phyloP scores from a whole-genome alignment of 441 rosid genomes.

The Pelargonium exstipulatum region DNA sequence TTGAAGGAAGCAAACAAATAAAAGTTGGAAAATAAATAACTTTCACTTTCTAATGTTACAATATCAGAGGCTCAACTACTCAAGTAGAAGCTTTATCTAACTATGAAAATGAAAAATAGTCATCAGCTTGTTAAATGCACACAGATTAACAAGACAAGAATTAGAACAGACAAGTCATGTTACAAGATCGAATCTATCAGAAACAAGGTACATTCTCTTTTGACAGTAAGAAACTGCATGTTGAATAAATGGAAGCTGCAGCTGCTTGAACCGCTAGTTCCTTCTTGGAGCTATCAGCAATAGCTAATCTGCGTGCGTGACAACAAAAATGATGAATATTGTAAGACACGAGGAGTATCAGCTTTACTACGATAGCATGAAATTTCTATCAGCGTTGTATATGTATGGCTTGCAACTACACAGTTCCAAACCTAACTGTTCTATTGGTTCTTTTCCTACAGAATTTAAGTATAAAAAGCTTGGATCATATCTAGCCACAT shows the following conservation, averaged over 20 bases:
- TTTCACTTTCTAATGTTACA: too few species aligned
- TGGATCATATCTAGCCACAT: not conserved
- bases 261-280: slow-evolving; percentile 77
- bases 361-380: not conserved
- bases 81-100: too few species aligned
- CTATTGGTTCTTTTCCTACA: too few species aligned
- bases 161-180: not conserved
- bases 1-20: too few species aligned
- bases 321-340: slow-evolving; percentile 1
- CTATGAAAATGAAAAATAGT: not conserved
- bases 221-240: slow-evolving; percentile 59
- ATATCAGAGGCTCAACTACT: too few species aligned
- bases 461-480: too few species aligned
- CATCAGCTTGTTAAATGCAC: not conserved
- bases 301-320: slow-evolving; percentile 51
- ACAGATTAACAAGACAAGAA: not conserved
- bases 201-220: slow-evolving; percentile 64
- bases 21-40: too few species aligned
- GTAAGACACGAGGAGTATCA: not conserved
- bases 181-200: slow-evolving; percentile 23
- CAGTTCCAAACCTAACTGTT: too few species aligned
- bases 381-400: too few species aligned
- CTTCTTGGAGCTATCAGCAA: slow-evolving; percentile 38
- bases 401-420: too few species aligned
- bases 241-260: slow-evolving; percentile 92